These are phyloP conservation scores for Alternaria hordeiaustralica DNA, from an alignment of 2,329 filamentous ascomycete genomes.

Conservation along the genomic window DNA sequence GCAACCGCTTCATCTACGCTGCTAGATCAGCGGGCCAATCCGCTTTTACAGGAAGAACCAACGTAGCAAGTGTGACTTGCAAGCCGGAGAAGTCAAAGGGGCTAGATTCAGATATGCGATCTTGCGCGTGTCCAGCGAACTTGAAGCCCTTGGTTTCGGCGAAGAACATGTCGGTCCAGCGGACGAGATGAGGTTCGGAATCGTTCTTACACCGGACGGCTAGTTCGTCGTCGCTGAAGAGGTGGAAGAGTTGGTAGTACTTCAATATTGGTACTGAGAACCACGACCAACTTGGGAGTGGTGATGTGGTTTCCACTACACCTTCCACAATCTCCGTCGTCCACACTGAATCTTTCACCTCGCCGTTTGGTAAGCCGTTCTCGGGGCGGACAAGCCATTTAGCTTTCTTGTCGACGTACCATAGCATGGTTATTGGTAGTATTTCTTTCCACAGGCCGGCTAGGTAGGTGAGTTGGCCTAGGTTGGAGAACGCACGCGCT, in stretches of 20 bases:
- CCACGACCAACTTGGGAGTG: background rate
- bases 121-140: background rate
- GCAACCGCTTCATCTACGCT: background rate
- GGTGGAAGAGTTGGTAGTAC: background rate
- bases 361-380: background rate
- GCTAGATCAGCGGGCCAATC: background rate
- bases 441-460: slow-evolving; percentile 10
- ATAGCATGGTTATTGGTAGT: slow-evolving; percentile 4
- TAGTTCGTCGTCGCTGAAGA: background rate
- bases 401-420: slow-evolving; percentile 7
- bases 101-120: background rate
- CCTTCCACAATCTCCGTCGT: background rate
- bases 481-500: slow-evolving; percentile 1
- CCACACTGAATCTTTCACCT: background rate
- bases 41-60: background rate
- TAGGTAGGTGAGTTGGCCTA: slow-evolving; percentile 9
- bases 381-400: background rate
- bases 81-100: background rate
- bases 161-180: background rate
- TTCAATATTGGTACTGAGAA: background rate
- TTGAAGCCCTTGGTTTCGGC: background rate
- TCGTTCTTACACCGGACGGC: background rate
- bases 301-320: background rate
- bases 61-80: background rate
- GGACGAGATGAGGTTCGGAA: background rate